Base-by-base conservation (phyloP, 768 basidiomycete genomes). In the Glaciozyma antarctica region DNA sequence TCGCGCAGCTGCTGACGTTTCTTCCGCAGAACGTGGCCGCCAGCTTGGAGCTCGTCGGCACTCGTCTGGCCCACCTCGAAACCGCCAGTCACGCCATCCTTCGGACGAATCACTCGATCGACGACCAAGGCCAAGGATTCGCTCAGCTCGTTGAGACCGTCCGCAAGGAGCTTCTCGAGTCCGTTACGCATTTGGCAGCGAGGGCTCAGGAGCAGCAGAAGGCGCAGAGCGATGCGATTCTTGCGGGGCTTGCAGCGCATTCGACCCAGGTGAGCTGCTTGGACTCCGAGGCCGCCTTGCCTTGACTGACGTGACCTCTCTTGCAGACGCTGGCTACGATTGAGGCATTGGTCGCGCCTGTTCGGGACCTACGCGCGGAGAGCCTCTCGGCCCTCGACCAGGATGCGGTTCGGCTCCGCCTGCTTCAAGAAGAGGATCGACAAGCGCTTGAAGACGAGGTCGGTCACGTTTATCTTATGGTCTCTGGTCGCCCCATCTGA, bases 61-160 rank as follows among this genome's bases (percentile, higher is more conserved):
- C 43, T 2, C 62, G 48, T 26, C 49, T 69, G 26, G 32, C 64
- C 24, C 28, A 32, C 28, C 61, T 69, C 54, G 22, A 47, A 5
- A 13, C 32, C 22, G 22, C 53, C 7, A 26, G 28, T 10, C 21
- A 16, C 15, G 19, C 55, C 2, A 4, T 62, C 22, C n/a, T n/a
- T 17, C 38, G 12, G 17, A 48, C 53, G 5, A 28, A 26, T 5
- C 13, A 19, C 24, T 21, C 49, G 1, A 8, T 62, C 22, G 26
- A 19, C 19, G 38, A 13, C 9, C 51, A 54, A 21, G 19, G n/a
- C 22, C 5, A 21, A 22, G 26, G 22, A 5, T 72, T 66, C 54
- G 56, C 54, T 5, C 16, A 45, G 4, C 43, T 66, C 32, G 54
- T 72, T 55, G 69, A 68, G 10, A n/a, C 26, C 7, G 58, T 54